These are phyloP conservation scores for Phytopythium helicoides DNA, from an alignment of 352 stramenopile genomes.

Conservation along the genomic window DNA sequence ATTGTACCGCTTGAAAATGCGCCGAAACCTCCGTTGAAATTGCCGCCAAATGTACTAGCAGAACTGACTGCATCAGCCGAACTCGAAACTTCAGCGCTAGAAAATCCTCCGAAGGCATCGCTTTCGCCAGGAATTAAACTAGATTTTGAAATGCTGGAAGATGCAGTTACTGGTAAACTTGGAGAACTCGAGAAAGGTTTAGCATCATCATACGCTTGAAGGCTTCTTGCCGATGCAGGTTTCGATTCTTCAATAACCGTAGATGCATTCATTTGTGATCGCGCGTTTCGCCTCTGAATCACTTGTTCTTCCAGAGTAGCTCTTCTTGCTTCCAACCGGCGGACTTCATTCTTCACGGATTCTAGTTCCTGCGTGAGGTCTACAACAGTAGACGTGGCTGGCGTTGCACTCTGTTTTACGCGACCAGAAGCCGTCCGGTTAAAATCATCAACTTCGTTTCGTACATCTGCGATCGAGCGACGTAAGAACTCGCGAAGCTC, in stretches of 20 bases:
- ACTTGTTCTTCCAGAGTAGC: not conserved
- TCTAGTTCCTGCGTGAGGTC: constrained; percentile 6
- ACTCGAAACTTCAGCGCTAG: not conserved
- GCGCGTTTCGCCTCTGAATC: not conserved
- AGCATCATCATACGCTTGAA: too few relatives aligned
- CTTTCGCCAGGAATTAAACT: too few relatives aligned
- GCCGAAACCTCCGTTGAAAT: not conserved
- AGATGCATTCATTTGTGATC: constrained; percentile 1
- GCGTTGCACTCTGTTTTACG: not conserved
- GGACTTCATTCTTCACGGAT: constrained; percentile 12
- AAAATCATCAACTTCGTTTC: constrained; percentile 12
- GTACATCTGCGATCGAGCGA: constrained; percentile 5
- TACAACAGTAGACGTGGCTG: not conserved
- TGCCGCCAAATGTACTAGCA: not conserved
- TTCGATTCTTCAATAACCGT: not conserved
- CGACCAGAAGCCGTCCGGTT: constrained; percentile 7
- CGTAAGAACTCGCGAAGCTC: constrained; percentile 15
- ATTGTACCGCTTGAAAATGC: constrained; percentile 13
- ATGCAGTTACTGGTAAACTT: too few relatives aligned
- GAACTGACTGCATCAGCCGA: not conserved
- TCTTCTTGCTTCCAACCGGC: constrained; percentile 9
- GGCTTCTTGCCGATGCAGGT: not conserved
- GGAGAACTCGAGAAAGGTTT: too few relatives aligned
- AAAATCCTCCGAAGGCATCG: not conserved
- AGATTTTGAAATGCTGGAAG: too few relatives aligned